These are phyloP conservation scores for Crassisporium funariophilum DNA, from an alignment of 768 basidiomycete genomes.

Conservation along the genomic window DNA sequence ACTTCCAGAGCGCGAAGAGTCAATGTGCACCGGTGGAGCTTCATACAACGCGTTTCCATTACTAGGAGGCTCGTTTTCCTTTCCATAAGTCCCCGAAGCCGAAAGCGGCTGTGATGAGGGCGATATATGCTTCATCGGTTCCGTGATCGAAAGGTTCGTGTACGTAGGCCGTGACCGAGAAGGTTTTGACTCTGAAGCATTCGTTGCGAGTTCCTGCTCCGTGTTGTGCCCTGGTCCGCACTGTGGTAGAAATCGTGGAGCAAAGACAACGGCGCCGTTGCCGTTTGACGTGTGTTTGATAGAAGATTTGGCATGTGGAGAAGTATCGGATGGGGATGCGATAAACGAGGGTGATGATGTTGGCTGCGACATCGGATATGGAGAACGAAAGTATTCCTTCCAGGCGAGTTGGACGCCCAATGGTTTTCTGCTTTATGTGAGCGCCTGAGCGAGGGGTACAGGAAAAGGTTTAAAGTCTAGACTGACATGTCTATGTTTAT, in stretches of 20 bases:
- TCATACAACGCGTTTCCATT: no score
- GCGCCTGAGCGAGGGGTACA: no score
- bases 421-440: not conserved
- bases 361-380: constrained; percentile 4
- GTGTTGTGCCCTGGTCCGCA: not conserved
- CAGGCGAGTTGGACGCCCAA: constrained; percentile 16
- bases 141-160: no score
- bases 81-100: constrained; percentile 4
- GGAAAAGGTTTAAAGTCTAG: no score
- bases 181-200: constrained; percentile 9
- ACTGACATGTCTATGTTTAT: no score
- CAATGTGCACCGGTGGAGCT: no score
- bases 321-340: constrained; percentile 8
- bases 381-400: no score
- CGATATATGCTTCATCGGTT: constrained; percentile 1
- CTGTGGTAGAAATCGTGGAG: not conserved
- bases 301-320: not conserved
- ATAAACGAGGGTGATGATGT: constrained; percentile 8
- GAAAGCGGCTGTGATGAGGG: not conserved
- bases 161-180: constrained; percentile 6
- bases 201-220: constrained; percentile 13
- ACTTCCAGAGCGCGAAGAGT: no score
- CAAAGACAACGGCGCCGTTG: not conserved
- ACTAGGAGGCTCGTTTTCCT: constrained; percentile 5
- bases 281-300: not conserved